phyloP scores from a whole-genome alignment of 371 early-diverging fungal genomes.

The Mortierella polycephala region DNA sequence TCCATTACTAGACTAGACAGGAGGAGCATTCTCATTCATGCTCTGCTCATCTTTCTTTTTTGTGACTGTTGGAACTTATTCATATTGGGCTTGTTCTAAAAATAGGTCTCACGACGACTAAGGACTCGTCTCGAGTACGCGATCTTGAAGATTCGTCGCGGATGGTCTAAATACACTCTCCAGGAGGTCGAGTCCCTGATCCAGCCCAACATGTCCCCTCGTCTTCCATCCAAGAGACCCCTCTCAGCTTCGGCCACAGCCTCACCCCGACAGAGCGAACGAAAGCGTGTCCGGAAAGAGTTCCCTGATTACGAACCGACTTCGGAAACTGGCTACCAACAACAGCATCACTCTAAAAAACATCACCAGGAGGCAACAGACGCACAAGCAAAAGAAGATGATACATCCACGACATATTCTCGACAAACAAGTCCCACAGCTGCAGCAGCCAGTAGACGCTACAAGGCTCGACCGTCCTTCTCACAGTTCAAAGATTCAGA shows the following conservation, averaged over 20 bases:
- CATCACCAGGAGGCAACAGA: background rate
- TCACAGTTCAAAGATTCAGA: constrained; percentile 49
- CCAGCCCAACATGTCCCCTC: constrained; percentile 14
- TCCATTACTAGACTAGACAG: background rate
- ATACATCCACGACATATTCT: background rate
- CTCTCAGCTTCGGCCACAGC: background rate
- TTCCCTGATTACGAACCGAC: constrained; percentile 31
- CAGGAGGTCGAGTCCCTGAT: constrained; percentile 42
- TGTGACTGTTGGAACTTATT: background rate
- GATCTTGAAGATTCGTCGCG: constrained; percentile 47
- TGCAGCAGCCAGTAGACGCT: constrained; percentile 1
- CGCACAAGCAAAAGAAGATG: background rate
- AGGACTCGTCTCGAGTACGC: constrained; percentile 48
- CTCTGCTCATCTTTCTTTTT: background rate
- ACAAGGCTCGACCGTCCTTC: constrained; percentile 27
- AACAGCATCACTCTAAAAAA: background rate
- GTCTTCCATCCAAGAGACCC: constrained; percentile 6
- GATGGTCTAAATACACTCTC: constrained; percentile 51
- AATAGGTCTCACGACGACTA: constrained; percentile 33
- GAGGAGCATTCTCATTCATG: background rate
- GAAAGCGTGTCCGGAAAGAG: constrained; percentile 18
- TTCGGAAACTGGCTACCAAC: constrained; percentile 3
- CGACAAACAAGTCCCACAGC: constrained; percentile 1
- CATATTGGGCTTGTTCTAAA: background rate
- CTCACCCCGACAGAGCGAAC: constrained; percentile 29